phyloP scores from a whole-genome alignment of 805 yeast species.

The Kurtzmaniella cleridarum region DNA sequence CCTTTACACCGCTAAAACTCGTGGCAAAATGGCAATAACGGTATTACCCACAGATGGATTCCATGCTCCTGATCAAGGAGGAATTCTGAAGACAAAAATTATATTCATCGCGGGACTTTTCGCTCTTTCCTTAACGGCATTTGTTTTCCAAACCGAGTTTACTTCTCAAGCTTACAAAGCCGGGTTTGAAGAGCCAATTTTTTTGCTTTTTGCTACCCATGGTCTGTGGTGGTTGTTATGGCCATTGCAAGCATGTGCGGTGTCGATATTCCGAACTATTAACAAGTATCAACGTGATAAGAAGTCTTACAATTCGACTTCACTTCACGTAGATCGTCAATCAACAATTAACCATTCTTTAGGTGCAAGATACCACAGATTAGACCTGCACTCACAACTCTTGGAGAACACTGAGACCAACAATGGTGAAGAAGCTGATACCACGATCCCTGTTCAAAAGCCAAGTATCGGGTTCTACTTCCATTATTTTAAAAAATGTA shows the following conservation, averaged over 20 bases:
- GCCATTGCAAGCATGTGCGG: conserved; percentile 56
- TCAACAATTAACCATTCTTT: not conserved
- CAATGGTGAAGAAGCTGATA: not conserved
- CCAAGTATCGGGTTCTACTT: conserved; percentile 3
- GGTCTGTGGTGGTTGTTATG: conserved; percentile 71
- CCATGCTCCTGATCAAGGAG: conserved; percentile 16
- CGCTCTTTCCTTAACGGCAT: conserved; percentile 41
- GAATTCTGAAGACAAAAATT: conserved; percentile 30
- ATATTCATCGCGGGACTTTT: conserved; percentile 29
- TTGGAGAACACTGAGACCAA: conserved; percentile 10
- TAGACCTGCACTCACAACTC: conserved; percentile 25
- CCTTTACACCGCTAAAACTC: no score
- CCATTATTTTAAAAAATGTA: conserved; percentile 28
- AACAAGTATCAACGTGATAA: conserved; percentile 16
- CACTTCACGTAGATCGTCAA: conserved; percentile 1
- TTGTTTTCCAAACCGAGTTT: conserved; percentile 76
- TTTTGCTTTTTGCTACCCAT: conserved; percentile 65
- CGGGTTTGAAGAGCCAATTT: conserved; percentile 63
- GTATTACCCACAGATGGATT: conserved; percentile 20
- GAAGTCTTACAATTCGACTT: conserved; percentile 10
- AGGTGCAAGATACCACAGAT: conserved; percentile 19
- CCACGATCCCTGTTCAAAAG: conserved; percentile 9
- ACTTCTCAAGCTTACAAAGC: conserved; percentile 62
- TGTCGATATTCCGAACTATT: conserved; percentile 43
- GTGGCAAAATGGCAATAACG: conserved; percentile 27